Percentiles rank a stretch among this genome's conserved stretches.
Conservation (phyloP, 768 basidiomycete species). For the Tulasnella sp. region DNA sequence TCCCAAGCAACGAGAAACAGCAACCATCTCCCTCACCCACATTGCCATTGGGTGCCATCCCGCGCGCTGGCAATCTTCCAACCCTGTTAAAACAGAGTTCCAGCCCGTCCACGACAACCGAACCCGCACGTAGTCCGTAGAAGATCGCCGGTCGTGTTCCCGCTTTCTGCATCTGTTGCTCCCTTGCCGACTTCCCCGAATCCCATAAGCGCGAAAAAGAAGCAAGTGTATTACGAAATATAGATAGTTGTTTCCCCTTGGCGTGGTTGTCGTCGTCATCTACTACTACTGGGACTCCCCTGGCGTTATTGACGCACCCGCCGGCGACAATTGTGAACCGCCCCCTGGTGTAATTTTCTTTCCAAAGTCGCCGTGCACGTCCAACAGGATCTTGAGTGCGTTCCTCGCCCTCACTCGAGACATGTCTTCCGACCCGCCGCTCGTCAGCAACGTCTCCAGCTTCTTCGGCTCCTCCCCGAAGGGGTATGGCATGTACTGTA, state of each 20-base stretch:
- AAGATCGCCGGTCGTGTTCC: not conserved
- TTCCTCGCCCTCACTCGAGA: constrained; percentile 87
- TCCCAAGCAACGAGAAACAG: constrained; percentile 13
- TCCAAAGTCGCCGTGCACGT: constrained; percentile 87
- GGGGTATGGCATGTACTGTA: constrained; percentile 59
- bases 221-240: not conserved
- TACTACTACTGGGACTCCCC: not conserved
- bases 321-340: not conserved
- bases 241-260: not conserved
- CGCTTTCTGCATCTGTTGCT: not conserved
- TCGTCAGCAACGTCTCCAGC: constrained; percentile 64
- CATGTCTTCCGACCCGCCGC: constrained; percentile 59
- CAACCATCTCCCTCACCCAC: not conserved
- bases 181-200: not conserved
- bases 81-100: not conserved
- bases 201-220: not conserved
- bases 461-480: constrained; percentile 65
- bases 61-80: not conserved
- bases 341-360: constrained; percentile 16
- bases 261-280: not conserved
- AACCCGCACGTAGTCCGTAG: not conserved
- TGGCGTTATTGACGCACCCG: constrained; percentile 6
- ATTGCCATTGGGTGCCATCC: not conserved
- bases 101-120: not conserved
- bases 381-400: constrained; percentile 86